Percentiles rank a stretch among this genome's conserved stretches.
Conservation (phyloP, 2,329 filamentous ascomycete genomes). For the Phialophora expanda region DNA sequence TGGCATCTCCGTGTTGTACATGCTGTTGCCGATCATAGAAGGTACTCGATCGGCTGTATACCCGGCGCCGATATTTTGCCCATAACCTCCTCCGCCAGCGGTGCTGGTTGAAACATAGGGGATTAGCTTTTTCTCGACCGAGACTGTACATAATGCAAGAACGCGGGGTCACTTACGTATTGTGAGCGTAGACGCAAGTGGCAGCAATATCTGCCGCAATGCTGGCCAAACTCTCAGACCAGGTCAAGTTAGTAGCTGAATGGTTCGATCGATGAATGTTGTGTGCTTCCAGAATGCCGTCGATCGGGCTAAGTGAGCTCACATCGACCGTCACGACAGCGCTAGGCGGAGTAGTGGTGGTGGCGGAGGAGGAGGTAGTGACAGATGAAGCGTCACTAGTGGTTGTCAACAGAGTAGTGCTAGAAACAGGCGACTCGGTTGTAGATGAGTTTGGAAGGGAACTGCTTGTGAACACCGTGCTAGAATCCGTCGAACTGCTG, state of each 20-base stretch:
- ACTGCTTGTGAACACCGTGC: slow-evolving; percentile 1
- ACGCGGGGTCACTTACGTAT: slow-evolving; percentile 64
- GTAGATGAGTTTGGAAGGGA: neutral
- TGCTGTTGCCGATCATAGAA: slow-evolving; percentile 74
- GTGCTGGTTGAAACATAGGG: slow-evolving; percentile 8
- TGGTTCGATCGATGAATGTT: slow-evolving; percentile 86
- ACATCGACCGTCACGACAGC: slow-evolving; percentile 44
- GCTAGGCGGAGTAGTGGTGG: slow-evolving; percentile 45
- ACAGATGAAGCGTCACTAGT: slow-evolving; percentile 3
- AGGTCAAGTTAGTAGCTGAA: slow-evolving; percentile 67
- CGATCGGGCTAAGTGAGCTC: slow-evolving; percentile 36
- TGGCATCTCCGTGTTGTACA: slow-evolving; percentile 81
- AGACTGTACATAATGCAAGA: neutral
- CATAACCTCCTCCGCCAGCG: slow-evolving; percentile 67
- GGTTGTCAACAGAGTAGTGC: slow-evolving; percentile 8
- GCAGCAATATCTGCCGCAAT: slow-evolving; percentile 69
- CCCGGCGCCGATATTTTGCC: slow-evolving; percentile 87
- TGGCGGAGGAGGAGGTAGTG: slow-evolving; percentile 16
- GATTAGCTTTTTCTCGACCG: neutral
- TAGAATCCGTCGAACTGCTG: neutral
- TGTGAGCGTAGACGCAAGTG: slow-evolving; percentile 74
- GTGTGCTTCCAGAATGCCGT: slow-evolving; percentile 68
- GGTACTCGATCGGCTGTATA: slow-evolving; percentile 62
- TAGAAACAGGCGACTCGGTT: slow-evolving; percentile 2
- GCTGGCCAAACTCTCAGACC: slow-evolving; percentile 66